Base-by-base conservation (phyloP, 345 rosid species). In the Populus simonii region DNA sequence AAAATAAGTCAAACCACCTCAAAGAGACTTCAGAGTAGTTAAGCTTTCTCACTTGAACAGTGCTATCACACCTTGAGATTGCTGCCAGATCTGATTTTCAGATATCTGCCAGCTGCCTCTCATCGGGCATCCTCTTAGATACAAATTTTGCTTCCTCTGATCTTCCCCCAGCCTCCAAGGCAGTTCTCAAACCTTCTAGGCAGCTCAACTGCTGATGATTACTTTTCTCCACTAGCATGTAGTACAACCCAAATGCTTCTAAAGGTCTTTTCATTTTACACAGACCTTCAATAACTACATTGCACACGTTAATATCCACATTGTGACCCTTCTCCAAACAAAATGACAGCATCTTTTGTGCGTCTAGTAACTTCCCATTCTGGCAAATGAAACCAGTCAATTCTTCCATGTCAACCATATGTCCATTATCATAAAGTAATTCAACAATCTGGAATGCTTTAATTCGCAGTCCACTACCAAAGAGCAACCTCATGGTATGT, bases 221-320 rank as follows among this genome's bases (percentile, higher is more conserved):
- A 62, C 89, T 91, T 69, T 81, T 83, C 85, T 92, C 98, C 77
- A 87, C 92, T 81, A 92, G 77, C 76, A 88, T 90, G 55, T 86
- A 86, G 78, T 86, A 91, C 87, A 92, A 84, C 66, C 78, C 69
- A 83, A 91, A 92, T 74, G 96, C 97, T 80, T 94, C 96, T 55
- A 85, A 75, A 76, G 80, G 84, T 78, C 81, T 88, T 76, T 79
- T 87, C 70, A 55, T 65, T 83, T 77, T 85, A 84, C 93, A 92
- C 51, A 94, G 94, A 79, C 89, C 91, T 82, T 85, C 85, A 63
- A 92, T 81, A 59, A 92, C 87, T 8, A 49, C 74, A 70, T 85
- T 73, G 79, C 90, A 91, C 59, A 80, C 66, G 51, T 82, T 79
- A 47, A 78, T 73, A 72, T 85, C 85, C 67, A 89, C 78, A 67